phyloP scores from a whole-genome alignment of 352 stramenopile species.

The Phytopythium boreale region DNA sequence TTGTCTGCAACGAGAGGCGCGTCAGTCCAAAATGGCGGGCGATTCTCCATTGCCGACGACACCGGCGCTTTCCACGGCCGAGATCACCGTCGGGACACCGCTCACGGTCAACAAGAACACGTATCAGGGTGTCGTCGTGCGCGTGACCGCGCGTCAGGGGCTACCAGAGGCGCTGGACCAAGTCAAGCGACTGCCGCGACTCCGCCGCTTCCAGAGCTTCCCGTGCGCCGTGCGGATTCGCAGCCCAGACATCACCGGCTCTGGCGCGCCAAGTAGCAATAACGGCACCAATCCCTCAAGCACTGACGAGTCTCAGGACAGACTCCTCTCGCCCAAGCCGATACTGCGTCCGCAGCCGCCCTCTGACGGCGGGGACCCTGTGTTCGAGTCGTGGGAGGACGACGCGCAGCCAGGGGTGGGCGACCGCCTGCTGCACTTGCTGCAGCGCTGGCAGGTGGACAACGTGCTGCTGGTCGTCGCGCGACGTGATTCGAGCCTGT shows the following conservation, averaged over 20 bases:
- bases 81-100: slow-evolving; percentile 39
- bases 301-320: background rate
- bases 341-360: slow-evolving; percentile 6
- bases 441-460: slow-evolving; percentile 79
- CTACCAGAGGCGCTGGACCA: slow-evolving; percentile 20
- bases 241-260: background rate
- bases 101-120: slow-evolving; percentile 67
- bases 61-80: background rate
- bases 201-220: slow-evolving; percentile 47
- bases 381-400: slow-evolving; percentile 59
- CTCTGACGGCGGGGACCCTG: slow-evolving; percentile 15
- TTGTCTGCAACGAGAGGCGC: background rate
- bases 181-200: slow-evolving; percentile 29
- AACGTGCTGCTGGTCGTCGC: slow-evolving; percentile 70
- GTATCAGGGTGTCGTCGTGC: slow-evolving; percentile 64
- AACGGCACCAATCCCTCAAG: background rate
- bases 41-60: background rate
- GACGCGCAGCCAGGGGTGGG: slow-evolving; percentile 49
- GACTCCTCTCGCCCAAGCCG: background rate
- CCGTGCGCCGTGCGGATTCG: slow-evolving; percentile 47
- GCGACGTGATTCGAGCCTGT: slow-evolving; percentile 60
- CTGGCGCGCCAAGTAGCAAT: background rate
- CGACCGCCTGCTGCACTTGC: slow-evolving; percentile 73
- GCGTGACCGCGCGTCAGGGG: slow-evolving; percentile 21
- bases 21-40: background rate